Percentiles rank a stretch among this genome's conserved stretches.
These are phyloP conservation scores for Aureobasidium zeae DNA, from an alignment of 2,329 filamentous ascomycete species.

Conservation along the genomic window DNA sequence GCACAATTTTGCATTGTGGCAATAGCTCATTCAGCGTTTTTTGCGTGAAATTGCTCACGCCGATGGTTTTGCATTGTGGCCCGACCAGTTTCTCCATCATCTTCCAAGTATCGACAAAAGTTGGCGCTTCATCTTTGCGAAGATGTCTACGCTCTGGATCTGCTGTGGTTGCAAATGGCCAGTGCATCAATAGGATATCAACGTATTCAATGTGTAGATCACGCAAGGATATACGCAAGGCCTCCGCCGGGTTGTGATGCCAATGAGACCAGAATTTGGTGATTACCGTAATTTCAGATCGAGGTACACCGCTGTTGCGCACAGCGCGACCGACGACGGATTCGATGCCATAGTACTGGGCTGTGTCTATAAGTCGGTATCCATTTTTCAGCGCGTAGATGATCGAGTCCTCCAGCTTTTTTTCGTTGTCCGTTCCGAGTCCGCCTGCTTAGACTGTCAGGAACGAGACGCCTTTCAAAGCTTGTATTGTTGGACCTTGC, in stretches of 20 bases:
- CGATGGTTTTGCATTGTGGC: slow-evolving; percentile 25
- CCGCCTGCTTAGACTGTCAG: background rate
- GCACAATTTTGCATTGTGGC: slow-evolving; percentile 20
- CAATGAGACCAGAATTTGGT: slow-evolving; percentile 9
- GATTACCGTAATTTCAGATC: slow-evolving; percentile 2
- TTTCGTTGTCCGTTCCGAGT: slow-evolving; percentile 1
- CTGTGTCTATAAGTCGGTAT: slow-evolving; percentile 8
- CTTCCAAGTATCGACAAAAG: slow-evolving; percentile 21
- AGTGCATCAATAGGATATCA: slow-evolving; percentile 37
- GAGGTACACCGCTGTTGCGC: background rate
- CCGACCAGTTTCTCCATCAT: slow-evolving; percentile 23
- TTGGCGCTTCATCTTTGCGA: slow-evolving; percentile 15
- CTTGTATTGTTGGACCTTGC: background rate
- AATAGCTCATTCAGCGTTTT: slow-evolving; percentile 23
- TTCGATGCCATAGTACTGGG: slow-evolving; percentile 12
- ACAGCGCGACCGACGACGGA: slow-evolving; percentile 5
- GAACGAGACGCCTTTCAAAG: no score
- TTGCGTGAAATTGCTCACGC: slow-evolving; percentile 27
- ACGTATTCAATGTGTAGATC: slow-evolving; percentile 29
- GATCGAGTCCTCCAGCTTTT: slow-evolving; percentile 1
- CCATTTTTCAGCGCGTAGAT: background rate
- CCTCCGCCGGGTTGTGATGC: background rate
- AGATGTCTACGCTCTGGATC: background rate
- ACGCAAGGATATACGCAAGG: slow-evolving; percentile 1
- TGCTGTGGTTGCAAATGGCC: slow-evolving; percentile 23